phyloP scores from a whole-genome alignment of 78 protist species.

The Dictyostelium purpureum region DNA sequence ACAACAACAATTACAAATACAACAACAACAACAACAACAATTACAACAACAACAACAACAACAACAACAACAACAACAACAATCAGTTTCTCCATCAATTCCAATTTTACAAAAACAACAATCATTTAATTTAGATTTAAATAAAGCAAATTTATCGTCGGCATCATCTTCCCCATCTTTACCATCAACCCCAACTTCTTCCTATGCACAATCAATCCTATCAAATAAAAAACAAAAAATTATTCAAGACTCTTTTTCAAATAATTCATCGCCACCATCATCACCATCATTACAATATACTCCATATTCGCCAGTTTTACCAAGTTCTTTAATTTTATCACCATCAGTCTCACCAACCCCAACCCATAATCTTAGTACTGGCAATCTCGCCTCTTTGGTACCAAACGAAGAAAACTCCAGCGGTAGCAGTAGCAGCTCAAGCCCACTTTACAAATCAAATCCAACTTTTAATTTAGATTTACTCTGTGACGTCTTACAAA shows the following conservation, averaged over 20 bases:
- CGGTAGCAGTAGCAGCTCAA: neutral
- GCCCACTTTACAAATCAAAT: neutral
- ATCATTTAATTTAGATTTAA: neutral
- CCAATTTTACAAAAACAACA: neutral
- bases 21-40: neutral
- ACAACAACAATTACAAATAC: conserved; percentile 6
- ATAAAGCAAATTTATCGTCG: neutral
- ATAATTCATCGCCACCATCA: neutral
- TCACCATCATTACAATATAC: conserved; percentile 41
- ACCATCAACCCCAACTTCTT: neutral
- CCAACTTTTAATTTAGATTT: neutral
- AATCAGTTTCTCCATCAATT: neutral
- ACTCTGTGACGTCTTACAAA: conserved; percentile 54
- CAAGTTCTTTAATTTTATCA: neutral
- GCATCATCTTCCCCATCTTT: neutral
- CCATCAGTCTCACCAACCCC: conserved; percentile 8
- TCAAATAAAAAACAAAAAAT: conserved; percentile 13
- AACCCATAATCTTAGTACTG: neutral
- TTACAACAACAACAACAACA: neutral
- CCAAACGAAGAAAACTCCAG: neutral
- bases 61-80: neutral
- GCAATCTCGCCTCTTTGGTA: neutral
- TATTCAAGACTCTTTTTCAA: neutral
- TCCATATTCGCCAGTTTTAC: conserved; percentile 9
- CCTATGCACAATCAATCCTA: neutral